phyloP scores from a whole-genome alignment of 2,329 filamentous ascomycete species.

The Botrytis cinerea region DNA sequence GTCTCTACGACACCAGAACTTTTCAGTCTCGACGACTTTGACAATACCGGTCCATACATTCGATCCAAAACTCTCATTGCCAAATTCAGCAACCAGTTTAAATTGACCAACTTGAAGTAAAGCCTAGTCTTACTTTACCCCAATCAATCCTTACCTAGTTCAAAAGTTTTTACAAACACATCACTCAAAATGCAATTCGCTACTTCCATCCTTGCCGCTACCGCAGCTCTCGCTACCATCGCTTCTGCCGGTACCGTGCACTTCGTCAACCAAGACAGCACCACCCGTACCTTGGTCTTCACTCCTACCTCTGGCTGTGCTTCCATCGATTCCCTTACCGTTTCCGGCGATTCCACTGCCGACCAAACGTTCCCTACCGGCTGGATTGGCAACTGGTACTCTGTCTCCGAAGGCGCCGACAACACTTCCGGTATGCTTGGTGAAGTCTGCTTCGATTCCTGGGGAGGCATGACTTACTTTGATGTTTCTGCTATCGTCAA shows the following conservation, averaged over 20 bases:
- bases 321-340: slow-evolving; percentile 29
- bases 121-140: slow-evolving; percentile 25
- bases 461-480: slow-evolving; percentile 53
- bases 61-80: slow-evolving; percentile 22
- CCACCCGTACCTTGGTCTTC: slow-evolving; percentile 42
- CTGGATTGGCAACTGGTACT: slow-evolving; percentile 50
- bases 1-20: slow-evolving; percentile 29
- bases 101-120: slow-evolving; percentile 37
- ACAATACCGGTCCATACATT: slow-evolving; percentile 12
- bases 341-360: slow-evolving; percentile 32
- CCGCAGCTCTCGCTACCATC: slow-evolving; percentile 47
- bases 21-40: slow-evolving; percentile 21
- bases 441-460: slow-evolving; percentile 55
- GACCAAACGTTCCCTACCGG: slow-evolving; percentile 45
- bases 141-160: slow-evolving; percentile 33
- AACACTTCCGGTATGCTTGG: slow-evolving; percentile 53
- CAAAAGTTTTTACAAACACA: slow-evolving; percentile 22
- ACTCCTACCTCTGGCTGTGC: slow-evolving; percentile 33
- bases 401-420: slow-evolving; percentile 48
- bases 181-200: slow-evolving; percentile 56
- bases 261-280: slow-evolving; percentile 59
- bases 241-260: slow-evolving; percentile 54
- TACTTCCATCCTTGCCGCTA: slow-evolving; percentile 44
- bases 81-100: slow-evolving; percentile 24
- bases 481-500: slow-evolving; percentile 61